Percentiles rank a stretch among this genome's conserved stretches.
Conservation (phyloP, 1,284 basidiomycete genomes). For the Filobasidium uniguttulatum region DNA sequence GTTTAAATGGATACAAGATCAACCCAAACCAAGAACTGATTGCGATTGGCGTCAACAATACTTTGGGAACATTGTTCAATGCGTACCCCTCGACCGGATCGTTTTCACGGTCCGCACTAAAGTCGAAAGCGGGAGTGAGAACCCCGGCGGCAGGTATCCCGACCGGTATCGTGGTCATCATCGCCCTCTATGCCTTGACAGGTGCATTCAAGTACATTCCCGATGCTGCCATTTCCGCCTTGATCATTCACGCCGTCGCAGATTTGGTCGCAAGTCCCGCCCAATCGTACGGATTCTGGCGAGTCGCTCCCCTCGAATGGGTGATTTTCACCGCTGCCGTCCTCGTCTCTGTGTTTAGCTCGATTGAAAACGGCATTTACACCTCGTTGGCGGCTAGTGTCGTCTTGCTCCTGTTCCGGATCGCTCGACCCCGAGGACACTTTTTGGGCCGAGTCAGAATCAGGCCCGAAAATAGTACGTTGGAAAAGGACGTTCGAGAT, state of each 20-base stretch:
- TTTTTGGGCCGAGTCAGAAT: constrained; percentile 74
- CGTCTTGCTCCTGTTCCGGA: constrained; percentile 70
- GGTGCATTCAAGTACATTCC: constrained; percentile 60
- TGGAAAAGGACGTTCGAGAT: constrained; percentile 33
- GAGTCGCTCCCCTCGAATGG: constrained; percentile 83
- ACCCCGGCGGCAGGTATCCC: constrained; percentile 83
- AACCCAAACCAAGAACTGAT: constrained; percentile 94
- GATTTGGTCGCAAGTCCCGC: constrained; percentile 78
- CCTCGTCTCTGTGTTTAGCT: constrained; percentile 71
- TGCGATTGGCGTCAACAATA: constrained; percentile 75
- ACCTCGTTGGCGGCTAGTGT: constrained; percentile 68
- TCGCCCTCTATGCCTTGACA: constrained; percentile 86
- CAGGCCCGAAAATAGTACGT: constrained; percentile 39
- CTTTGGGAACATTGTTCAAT: constrained; percentile 64
- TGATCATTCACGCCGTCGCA: constrained; percentile 91
- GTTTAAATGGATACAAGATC: constrained; percentile 93
- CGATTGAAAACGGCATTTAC: constrained; percentile 92
- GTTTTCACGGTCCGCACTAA: constrained; percentile 91
- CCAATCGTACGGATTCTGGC: constrained; percentile 86
- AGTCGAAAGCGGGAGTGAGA: constrained; percentile 89
- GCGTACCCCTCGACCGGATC: constrained; percentile 96
- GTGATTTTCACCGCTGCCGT: constrained; percentile 75
- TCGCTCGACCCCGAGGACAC: constrained; percentile 80
- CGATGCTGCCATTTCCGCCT: constrained; percentile 58
- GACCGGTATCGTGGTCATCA: constrained; percentile 76